These are phyloP conservation scores for Fragaria vesca DNA, from an alignment of 306 rosid species.

Conservation along the genomic window DNA sequence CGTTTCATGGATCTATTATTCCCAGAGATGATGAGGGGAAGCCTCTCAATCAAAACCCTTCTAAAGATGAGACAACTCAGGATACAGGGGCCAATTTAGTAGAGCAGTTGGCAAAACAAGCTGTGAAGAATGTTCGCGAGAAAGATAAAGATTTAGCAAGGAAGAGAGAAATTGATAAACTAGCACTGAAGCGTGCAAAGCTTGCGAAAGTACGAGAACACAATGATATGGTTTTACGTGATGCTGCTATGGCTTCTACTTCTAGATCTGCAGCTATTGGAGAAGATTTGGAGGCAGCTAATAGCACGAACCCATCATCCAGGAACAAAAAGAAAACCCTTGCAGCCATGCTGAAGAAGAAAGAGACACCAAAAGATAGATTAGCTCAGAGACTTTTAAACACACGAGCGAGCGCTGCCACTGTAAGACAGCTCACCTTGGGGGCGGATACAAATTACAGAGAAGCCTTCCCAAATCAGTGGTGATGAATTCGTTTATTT, in stretches of 20 bases:
- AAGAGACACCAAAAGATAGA: conserved; percentile 73
- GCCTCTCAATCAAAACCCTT: conserved; percentile 49
- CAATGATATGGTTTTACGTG: conserved; percentile 69
- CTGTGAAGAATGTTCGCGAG: conserved; percentile 72
- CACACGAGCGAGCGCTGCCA: conserved; percentile 43
- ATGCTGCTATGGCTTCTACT: conserved; percentile 80
- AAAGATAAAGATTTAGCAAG: conserved; percentile 52
- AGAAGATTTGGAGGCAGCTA: conserved; percentile 38
- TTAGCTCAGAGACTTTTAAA: conserved; percentile 59
- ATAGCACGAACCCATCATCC: conserved; percentile 23
- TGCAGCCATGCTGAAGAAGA: conserved; percentile 80
- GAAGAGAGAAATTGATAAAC: conserved; percentile 53
- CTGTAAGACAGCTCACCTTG: conserved; percentile 43
- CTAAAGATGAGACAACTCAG: conserved; percentile 32
- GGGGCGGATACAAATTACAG: conserved; percentile 53
- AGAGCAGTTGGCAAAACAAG: conserved; percentile 69
- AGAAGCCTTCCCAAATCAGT: conserved; percentile 81
- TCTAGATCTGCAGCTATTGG: conserved; percentile 61
- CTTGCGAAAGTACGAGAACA: conserved; percentile 86
- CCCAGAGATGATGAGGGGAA: conserved; percentile 84
- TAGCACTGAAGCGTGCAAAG: conserved; percentile 64
- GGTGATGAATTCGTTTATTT: conserved; percentile 26
- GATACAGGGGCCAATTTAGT: conserved; percentile 34
- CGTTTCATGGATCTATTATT: conserved; percentile 82
- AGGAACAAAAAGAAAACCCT: conserved; percentile 60